These are phyloP conservation scores for Lenwebbia sp. DNA, from an alignment of 345 rosid genomes.

Conservation along the genomic window DNA sequence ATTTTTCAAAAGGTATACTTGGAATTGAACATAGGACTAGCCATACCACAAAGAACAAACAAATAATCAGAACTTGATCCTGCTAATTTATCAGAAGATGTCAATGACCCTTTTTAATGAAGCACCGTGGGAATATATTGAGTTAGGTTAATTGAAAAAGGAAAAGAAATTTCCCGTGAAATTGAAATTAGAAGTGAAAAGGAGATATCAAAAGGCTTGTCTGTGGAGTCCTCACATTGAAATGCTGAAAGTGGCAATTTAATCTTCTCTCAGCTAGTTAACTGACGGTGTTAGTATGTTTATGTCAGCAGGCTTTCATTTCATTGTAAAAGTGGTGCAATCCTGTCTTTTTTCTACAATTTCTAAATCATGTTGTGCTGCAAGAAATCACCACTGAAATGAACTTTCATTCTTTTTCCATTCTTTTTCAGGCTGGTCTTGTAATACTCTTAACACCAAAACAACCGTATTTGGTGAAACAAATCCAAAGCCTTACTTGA, in stretches of 20 bases:
- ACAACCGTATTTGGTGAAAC: conserved; percentile 87
- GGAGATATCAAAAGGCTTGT: neutral
- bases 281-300: neutral
- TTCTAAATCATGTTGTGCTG: neutral
- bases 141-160: neutral
- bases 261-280: neutral
- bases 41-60: neutral
- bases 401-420: conserved; percentile 1
- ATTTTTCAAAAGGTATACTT: neutral
- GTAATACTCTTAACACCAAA: conserved; percentile 75
- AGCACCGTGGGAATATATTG: neutral
- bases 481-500: conserved; percentile 92
- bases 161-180: neutral
- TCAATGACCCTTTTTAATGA: neutral
- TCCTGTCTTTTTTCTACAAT: neutral
- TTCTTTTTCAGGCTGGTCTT: conserved; percentile 69
- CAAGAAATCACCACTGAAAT: neutral
- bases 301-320: neutral
- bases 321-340: neutral
- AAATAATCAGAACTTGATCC: neutral
- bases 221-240: neutral
- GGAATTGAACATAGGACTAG: neutral
- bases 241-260: neutral
- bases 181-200: neutral
- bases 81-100: neutral